Evolutionary conservation across 805 yeast species (phyloP), one percentile per base, ranked within the genome.

Genomic region (Ogataea nakhonphanomensis): DNA sequence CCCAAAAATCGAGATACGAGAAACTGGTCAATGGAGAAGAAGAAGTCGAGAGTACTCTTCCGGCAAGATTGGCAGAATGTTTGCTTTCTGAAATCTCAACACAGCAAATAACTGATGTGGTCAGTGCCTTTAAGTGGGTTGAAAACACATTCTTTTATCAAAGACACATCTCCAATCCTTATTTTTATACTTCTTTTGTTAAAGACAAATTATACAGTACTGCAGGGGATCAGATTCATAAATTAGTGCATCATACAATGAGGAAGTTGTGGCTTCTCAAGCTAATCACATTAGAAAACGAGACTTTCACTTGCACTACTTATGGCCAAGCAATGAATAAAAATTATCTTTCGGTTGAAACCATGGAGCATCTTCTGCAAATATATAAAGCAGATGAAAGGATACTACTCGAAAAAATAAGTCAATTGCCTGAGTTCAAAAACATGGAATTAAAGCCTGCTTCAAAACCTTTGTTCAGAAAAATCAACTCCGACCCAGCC

Each of bases 261-360:
- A 32, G 20, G 23, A 31, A 41, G 5, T 15, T 41, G 7, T 12
- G 27, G 29, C 12, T 20, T 8, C 13, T 10, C 13, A 14, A 27
- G 4, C 14, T 41, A 28, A 31, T 41, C 17, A 22, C 11, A 3
- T 22, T 20, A 6, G 12, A 29, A n/a, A 24, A 41, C 3, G 31
- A 24, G 4, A 12, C 8, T 5, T 23, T 32, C 15, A 12, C 5
- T 11, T 59, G 71, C 21, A 67, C 79, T 0, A 49, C 60, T 0
- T 73, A 53, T 54, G 81, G 81, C 0, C 50, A 55, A 23, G 62
- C 79, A 0, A 68, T 78, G 79, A 65, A 73, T 2, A 67, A 64
- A 37, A 73, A 73, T 44, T 76, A 74, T 49, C 56, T 78, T 4
- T 40, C 55, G 3, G 70, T 71, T 41, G 67, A 65, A 2, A 71